Conservation (phyloP, 306 rosid species). For the Hippophae gyantsensis region DNA sequence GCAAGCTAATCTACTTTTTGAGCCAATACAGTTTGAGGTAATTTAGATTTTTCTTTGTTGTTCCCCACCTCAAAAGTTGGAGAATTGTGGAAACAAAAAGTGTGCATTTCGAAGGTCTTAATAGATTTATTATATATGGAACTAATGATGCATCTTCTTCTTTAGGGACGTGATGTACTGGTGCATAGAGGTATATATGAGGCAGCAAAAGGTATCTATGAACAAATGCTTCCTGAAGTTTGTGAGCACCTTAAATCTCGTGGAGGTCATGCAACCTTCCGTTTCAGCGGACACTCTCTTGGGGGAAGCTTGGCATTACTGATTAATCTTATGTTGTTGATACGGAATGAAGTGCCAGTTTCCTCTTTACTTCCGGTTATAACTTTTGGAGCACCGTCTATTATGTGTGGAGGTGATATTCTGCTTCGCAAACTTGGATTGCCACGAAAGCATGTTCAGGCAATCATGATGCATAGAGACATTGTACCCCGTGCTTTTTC, state of each 20-base stretch:
- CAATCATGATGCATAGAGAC: conserved; percentile 84
- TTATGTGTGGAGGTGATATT: conserved; percentile 86
- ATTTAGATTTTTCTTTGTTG: background rate
- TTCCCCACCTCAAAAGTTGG: too few species aligned
- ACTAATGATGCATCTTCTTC: background rate
- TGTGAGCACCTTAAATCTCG: conserved; percentile 50
- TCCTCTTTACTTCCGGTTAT: conserved; percentile 84
- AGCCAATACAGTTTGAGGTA: conserved; percentile 89
- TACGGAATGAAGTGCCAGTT: conserved; percentile 55
- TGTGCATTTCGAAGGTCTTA: too few species aligned
- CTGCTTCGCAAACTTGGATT: conserved; percentile 66
- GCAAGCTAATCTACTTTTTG: conserved; percentile 96
- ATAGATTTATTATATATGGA: too few species aligned
- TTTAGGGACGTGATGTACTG: conserved; percentile 63
- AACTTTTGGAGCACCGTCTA: conserved; percentile 86
- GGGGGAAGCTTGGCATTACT: conserved; percentile 94
- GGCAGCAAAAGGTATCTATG: conserved; percentile 91
- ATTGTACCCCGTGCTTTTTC: conserved; percentile 94
- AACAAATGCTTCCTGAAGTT: conserved; percentile 83
- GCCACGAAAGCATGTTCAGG: conserved; percentile 66
- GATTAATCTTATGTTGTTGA: conserved; percentile 78
- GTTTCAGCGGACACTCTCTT: conserved; percentile 91
- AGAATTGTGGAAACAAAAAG: too few species aligned
- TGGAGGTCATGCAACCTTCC: conserved; percentile 57
- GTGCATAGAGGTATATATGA: conserved; percentile 97